A percentile compares a stretch with the other conserved stretches of the same genome.
Conservation (phyloP, 2,329 filamentous ascomycete genomes). For the Thelonectria rubi region DNA sequence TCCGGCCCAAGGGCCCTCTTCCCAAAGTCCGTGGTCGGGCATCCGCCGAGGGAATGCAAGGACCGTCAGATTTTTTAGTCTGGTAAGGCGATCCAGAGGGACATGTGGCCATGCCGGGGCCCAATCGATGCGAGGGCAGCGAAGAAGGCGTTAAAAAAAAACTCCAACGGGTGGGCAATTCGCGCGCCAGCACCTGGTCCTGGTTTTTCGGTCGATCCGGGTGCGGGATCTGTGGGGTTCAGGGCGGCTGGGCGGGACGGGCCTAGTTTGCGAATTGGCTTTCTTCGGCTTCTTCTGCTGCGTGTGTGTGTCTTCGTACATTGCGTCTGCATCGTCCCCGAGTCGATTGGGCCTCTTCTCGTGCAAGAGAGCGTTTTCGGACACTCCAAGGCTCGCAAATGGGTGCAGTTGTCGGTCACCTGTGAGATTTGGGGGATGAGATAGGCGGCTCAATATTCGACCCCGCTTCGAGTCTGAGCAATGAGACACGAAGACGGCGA, state of each 20-base stretch:
- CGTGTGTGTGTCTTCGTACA: background rate
- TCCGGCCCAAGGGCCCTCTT: slow-evolving; percentile 20
- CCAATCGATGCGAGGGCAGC: slow-evolving; percentile 28
- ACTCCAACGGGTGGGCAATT: slow-evolving; percentile 12
- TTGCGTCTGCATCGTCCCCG: slow-evolving; percentile 3
- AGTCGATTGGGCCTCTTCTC: slow-evolving; percentile 6
- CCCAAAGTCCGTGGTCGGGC: slow-evolving; percentile 34
- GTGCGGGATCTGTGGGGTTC: slow-evolving; percentile 38
- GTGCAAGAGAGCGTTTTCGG: slow-evolving; percentile 7
- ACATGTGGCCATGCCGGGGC: slow-evolving; percentile 21
- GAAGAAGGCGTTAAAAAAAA: slow-evolving; percentile 13
- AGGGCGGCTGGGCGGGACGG: slow-evolving; percentile 41
- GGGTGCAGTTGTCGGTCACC: background rate
- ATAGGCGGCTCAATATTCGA: slow-evolving; percentile 25
- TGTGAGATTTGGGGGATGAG: slow-evolving; percentile 10
- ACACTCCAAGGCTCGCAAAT: slow-evolving; percentile 9
- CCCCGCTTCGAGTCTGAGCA: slow-evolving; percentile 27
- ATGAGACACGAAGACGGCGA: slow-evolving; percentile 19
- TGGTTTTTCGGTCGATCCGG: slow-evolving; percentile 33
- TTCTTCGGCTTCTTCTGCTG: background rate
- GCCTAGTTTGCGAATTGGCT: slow-evolving; percentile 34
- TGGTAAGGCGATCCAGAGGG: slow-evolving; percentile 23
- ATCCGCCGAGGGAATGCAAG: slow-evolving; percentile 24
- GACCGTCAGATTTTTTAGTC: slow-evolving; percentile 19
- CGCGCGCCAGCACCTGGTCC: slow-evolving; percentile 22